These are phyloP conservation scores for Chytriomyces sp. DNA, from an alignment of 192 early-diverging fungal species.

Conservation along the genomic window DNA sequence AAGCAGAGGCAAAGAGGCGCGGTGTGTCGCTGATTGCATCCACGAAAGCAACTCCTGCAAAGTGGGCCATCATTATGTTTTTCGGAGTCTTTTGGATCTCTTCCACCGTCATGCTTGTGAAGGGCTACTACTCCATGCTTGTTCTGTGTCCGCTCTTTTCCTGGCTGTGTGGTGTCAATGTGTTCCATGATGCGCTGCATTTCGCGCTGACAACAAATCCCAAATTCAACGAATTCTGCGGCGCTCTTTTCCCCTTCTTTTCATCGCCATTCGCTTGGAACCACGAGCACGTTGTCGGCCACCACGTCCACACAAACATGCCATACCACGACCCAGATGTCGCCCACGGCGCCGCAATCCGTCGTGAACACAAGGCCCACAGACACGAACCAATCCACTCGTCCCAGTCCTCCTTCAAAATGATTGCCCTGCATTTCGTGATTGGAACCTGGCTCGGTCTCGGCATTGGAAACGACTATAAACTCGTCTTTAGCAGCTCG, in stretches of 20 bases:
- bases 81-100: background rate
- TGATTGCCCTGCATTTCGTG: constrained; percentile 6
- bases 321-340: constrained; percentile 22
- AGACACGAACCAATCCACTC: background rate
- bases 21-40: constrained; percentile 17
- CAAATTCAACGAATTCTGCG: background rate
- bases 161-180: constrained; percentile 21
- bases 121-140: constrained; percentile 21
- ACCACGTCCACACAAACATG: constrained; percentile 27
- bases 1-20: constrained; percentile 18
- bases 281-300: constrained; percentile 24
- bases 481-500: constrained; percentile 3
- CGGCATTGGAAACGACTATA: constrained; percentile 12
- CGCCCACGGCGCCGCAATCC: constrained; percentile 13
- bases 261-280: constrained; percentile 10
- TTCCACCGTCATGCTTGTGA: background rate
- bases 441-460: constrained; percentile 25
- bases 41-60: constrained; percentile 26
- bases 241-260: constrained; percentile 21
- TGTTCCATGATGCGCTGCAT: constrained; percentile 24
- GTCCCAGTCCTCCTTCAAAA: background rate
- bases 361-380: constrained; percentile 20
- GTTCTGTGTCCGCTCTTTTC: background rate
- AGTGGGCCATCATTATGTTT: background rate
- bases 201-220: constrained; percentile 11